Percentiles rank a stretch among this genome's conserved stretches.
Evolutionary conservation across 2,329 filamentous ascomycete genomes (phyloP).

Genomic region (Trichoderma simmonsii): DNA sequence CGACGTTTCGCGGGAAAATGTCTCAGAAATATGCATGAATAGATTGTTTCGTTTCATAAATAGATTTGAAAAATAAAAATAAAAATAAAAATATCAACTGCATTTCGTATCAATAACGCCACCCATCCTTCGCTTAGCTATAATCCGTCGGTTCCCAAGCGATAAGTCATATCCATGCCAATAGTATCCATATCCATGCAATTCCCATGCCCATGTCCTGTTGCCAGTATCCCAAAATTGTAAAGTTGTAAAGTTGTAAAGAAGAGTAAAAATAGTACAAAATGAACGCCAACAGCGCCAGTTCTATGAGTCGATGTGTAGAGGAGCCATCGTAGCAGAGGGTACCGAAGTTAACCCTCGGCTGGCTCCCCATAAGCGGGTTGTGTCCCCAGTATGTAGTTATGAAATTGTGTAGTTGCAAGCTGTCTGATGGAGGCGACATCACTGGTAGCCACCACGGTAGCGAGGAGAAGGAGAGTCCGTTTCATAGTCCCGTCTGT

Average conservation of each 20-base stretch:
- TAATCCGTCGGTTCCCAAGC: neutral
- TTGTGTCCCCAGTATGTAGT: neutral
- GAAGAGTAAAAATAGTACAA: neutral
- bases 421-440: neutral
- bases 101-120: neutral
- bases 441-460: conserved; percentile 10
- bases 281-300: conserved; percentile 1
- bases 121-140: conserved; percentile 5
- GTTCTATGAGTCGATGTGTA: neutral
- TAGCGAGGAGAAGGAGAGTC: conserved; percentile 32
- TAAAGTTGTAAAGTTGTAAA: neutral
- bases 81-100: neutral
- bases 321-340: neutral
- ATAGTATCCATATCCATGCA: neutral
- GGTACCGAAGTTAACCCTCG: neutral
- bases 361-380: neutral
- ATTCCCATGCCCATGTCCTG: neutral
- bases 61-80: neutral
- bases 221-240: neutral
- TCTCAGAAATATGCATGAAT: neutral
- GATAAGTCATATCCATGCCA: neutral
- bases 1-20: neutral
- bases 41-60: neutral
- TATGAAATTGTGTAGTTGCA: neutral
- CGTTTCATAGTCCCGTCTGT: conserved; percentile 30